Evolutionary conservation across 805 yeast species (phyloP), one percentile per base, ranked within the genome.

Genomic region (Candida oleophila): DNA sequence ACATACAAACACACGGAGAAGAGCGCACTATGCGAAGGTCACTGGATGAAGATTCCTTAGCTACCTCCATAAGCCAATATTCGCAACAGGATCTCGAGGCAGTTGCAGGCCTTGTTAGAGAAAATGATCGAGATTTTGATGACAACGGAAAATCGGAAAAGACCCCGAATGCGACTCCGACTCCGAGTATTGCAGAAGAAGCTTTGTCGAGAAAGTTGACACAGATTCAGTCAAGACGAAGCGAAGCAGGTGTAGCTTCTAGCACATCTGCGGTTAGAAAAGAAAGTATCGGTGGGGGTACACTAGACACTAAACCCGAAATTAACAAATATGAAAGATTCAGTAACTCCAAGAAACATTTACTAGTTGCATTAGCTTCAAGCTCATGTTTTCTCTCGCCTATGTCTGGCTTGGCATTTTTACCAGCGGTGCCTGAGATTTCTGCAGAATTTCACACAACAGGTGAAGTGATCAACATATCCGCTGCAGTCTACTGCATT

Each of bases 381-480:
- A 14, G 16, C 9, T 61, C 77, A 12, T 69, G 78, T 38, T 74
- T 76, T 49, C 55, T 76, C 33, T 65, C 82, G 3, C 80, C 82
- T 2, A 51, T 73, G 45, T 64, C 73, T 1, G 64, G 73, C 3
- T 57, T 75, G 51, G 71, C 80, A 3, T 71, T 76, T 49, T 56
- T 78, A 16, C 84, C 84, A 5, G 82, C 82, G 1, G 75, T 78
- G 11, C 68, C 79, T 1, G 71, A 68, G 44, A 74, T 80, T 40
- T 80, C 85, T 1, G 50, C 54, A 3, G 55, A 60, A 16, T 75
- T 78, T 56, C 46, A 72, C 47, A 77, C 82, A 14, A 71, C 80
- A 0, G 72, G 73, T 4, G 68, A 68, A 11, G 57, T 77, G 14
- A 73, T 80, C 51, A 78, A 75, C 48, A 60, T 76, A 4, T 66